phyloP scores from a whole-genome alignment of 345 rosid genomes.

The Excoecaria cochinchinensis region DNA sequence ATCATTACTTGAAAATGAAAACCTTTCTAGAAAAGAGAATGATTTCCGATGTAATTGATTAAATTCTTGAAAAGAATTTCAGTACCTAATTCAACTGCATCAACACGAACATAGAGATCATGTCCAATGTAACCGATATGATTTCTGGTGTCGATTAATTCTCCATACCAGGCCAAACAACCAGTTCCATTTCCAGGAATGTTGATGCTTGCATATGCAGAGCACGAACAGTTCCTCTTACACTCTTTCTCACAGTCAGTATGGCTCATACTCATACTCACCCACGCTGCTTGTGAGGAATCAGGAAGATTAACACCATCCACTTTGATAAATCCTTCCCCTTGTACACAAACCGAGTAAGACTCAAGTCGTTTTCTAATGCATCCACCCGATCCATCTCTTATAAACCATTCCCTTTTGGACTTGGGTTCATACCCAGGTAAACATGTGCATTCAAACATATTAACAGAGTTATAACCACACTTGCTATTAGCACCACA shows the following conservation, averaged over 20 bases:
- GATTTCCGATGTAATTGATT: too few relatives aligned
- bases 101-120: not conserved
- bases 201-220: not conserved
- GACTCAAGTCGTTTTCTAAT: constrained; percentile 2
- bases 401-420: not conserved
- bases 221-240: constrained; percentile 7
- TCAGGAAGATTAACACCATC: constrained; percentile 7
- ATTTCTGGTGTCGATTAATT: not conserved
- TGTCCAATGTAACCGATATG: not conserved
- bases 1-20: not conserved
- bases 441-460: constrained; percentile 12
- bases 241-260: constrained; percentile 8
- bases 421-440: constrained; percentile 11
- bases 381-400: constrained; percentile 4
- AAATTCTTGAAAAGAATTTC: not conserved
- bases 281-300: constrained; percentile 2
- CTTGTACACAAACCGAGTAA: not conserved
- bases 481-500: constrained; percentile 28
- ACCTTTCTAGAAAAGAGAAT: too few relatives aligned
- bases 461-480: not conserved
- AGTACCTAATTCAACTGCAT: not conserved
- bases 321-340: constrained; percentile 20
- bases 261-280: not conserved
- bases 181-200: not conserved
- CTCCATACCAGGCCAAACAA: constrained; percentile 7